phyloP scores from a whole-genome alignment of 768 basidiomycete species.

The Leucogyrophana mollusca region DNA sequence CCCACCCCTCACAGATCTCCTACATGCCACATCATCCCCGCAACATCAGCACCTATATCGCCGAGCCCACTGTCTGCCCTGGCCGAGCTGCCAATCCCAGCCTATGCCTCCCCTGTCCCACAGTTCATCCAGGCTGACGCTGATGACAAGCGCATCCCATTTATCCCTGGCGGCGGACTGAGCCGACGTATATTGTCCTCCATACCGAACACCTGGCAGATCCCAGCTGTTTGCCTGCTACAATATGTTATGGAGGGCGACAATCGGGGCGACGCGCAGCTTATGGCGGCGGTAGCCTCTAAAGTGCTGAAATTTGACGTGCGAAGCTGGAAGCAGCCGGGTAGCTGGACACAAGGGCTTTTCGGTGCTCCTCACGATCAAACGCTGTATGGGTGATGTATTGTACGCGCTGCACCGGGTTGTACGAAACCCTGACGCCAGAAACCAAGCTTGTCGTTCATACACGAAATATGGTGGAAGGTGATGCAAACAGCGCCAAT shows the following conservation, averaged over 20 bases:
- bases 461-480: too few relatives aligned
- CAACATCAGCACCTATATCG: conserved; percentile 41
- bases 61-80: conserved; percentile 45
- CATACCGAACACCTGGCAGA: conserved; percentile 46
- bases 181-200: conserved; percentile 64
- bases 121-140: conserved; percentile 29
- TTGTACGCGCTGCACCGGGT: conserved; percentile 1
- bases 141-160: conserved; percentile 46
- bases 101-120: conserved; percentile 49
- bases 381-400: conserved; percentile 53
- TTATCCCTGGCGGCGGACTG: conserved; percentile 79
- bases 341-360: conserved; percentile 56
- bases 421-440: too few relatives aligned
- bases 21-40: conserved; percentile 55
- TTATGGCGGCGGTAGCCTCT: conserved; percentile 54
- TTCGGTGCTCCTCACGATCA: conserved; percentile 76
- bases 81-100: conserved; percentile 46
- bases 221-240: conserved; percentile 58
- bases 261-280: conserved; percentile 68
- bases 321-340: conserved; percentile 59
- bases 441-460: too few relatives aligned
- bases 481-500: too few relatives aligned
- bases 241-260: conserved; percentile 85
- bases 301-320: conserved; percentile 44
- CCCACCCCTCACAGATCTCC: conserved; percentile 47